Base-by-base conservation (phyloP, 208 protist genomes). In the Acanthamoeba castellanii region DNA sequence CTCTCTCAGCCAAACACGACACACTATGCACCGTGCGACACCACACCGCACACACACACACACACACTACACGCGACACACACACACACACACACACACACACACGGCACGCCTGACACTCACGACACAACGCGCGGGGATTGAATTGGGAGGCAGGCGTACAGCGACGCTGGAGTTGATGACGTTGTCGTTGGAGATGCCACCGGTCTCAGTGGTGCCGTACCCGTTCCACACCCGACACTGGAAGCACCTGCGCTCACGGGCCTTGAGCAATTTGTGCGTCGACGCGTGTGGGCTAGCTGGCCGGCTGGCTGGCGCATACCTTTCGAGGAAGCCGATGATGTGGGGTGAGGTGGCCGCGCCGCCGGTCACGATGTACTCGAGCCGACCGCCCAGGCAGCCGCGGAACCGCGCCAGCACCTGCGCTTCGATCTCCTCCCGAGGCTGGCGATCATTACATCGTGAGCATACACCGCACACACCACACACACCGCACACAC, bases 221-320 rank as follows among this genome's bases (percentile, higher is more conserved):
- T 89, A 89, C 22, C 82, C 82, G 55, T 89, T 89, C n/a, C 22
- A 89, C 30, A 68, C 82, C 4, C 27, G 7, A 42, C 82, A 89
- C 37, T 89, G 52, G 37, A 89, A 89, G 20, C 82, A 89, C 37
- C 82, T 89, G 34, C 16, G 16, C 8, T 42, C 37, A 42, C 37
- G 37, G 3, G 37, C 11, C 18, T 76, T 76, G 22, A 20, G 11
- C 4, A n/a, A 27, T n/a, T 50, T 52, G 72, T 22, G 11, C 9
- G 30, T 52, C 14, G 14, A 57, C 52, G 52, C 52, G 11, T 9
- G 20, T 13, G 11, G 16, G 13, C 14, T 78, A 13, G n/a, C n/a
- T n/a, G n/a, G 7, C 6, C 13, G 5, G 22, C 7, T 30, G 45
- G 42, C 3, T 50, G 42, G 30, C 6, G 25, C 42, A 22, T 27